Evolutionary conservation across 805 yeast genomes (phyloP), one percentile per base, ranked within the genome.

Genomic region (Wickerhamomyces alni): DNA sequence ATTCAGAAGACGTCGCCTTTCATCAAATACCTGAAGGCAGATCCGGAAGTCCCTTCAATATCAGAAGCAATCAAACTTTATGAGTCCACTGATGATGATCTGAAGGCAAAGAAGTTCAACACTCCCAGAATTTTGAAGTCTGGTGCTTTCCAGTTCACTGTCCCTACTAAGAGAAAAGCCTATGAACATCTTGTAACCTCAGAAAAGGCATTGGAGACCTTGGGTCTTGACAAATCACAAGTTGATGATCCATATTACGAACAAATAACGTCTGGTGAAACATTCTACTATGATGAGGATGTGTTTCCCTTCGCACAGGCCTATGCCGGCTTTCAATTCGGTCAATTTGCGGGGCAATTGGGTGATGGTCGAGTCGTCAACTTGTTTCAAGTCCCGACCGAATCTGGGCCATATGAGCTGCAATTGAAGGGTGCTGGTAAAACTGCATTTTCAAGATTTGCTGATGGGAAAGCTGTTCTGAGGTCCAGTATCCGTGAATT

Each of bases 261-360:
- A 40, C 62, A 71, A 22, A 59, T 85, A 2, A 75, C 84, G 4
- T 69, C 80, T 41, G 97, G 97, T 1, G 66, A 75, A 30, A 51
- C 61, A n/a, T 47, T 72, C 2, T 51, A 61, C 28, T 64, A 65
- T 15, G 67, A 69, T 25, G 54, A 54, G 8, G 53, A 57, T 6
- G 72, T 83, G 1, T 77, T 76, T 48, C 98, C 99, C 0, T 91
- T 84, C 61, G 77, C 96, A 11, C 89, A 84, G 59, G 86, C 91
- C 0, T 91, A 91, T 60, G 96, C 98, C 2, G 99, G 99, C 1
- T 87, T 82, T 71, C 99, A 91, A 56, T 91, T 93, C 66, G 98
- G 99, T 3, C 77, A 76, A 47, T 91, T 91, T 76, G 97, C 97
- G 0, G 98, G 98, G 2, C 99, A 93, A 59, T 65, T 91, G 45